Evolutionary conservation across 768 basidiomycete genomes (phyloP).

Genomic region (Hypholoma sublateritium): DNA sequence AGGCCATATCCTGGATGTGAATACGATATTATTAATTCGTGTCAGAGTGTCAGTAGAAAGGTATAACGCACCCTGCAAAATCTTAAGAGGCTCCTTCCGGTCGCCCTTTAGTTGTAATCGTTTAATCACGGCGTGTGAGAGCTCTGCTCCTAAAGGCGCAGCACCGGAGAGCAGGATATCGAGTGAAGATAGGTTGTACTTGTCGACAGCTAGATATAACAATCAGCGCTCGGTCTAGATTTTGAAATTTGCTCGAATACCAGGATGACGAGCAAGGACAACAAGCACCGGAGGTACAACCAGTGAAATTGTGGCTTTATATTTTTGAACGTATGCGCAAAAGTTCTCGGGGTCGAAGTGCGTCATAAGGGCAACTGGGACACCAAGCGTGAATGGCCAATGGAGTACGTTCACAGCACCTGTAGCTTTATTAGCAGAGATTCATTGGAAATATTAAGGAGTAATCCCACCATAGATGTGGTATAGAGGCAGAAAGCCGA

Average conservation of each 20-base stretch:
- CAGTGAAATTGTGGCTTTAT: conserved; percentile 55
- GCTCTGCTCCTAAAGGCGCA: conserved; percentile 70
- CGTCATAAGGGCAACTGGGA: conserved; percentile 55
- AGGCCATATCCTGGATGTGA: conserved; percentile 61
- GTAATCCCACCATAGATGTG: conserved; percentile 40
- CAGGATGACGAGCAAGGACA: conserved; percentile 66
- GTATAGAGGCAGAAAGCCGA: conserved; percentile 66
- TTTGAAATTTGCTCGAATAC: conserved; percentile 32
- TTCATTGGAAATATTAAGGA: neutral
- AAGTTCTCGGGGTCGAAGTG: conserved; percentile 74
- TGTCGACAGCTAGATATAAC: conserved; percentile 47
- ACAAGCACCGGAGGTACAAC: conserved; percentile 88
- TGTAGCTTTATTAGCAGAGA: conserved; percentile 18
- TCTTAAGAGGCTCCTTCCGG: conserved; percentile 37
- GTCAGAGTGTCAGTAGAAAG: neutral
- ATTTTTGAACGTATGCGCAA: conserved; percentile 63
- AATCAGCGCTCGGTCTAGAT: neutral
- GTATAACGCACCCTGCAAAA: conserved; percentile 49
- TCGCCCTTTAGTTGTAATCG: conserved; percentile 36
- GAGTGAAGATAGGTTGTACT: conserved; percentile 67
- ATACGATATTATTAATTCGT: neutral
- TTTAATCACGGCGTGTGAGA: conserved; percentile 47
- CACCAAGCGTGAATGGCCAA: conserved; percentile 51
- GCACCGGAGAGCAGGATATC: conserved; percentile 68
- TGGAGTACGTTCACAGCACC: conserved; percentile 64